Evolutionary conservation across 2,329 filamentous ascomycete genomes (phyloP).

Genomic region (Tothia fuscella): DNA sequence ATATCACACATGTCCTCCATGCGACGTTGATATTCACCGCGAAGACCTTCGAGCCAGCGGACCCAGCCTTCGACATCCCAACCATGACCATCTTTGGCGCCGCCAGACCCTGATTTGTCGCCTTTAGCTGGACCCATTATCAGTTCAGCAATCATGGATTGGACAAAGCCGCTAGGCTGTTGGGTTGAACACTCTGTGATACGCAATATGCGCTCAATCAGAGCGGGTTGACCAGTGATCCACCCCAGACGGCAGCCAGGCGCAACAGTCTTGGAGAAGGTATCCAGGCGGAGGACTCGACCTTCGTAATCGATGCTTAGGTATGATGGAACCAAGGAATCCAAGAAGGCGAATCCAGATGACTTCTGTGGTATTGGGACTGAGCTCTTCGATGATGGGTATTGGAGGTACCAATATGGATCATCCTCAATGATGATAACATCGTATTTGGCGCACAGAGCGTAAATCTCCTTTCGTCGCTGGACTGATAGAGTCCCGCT

Average conservation of each 20-base stretch:
- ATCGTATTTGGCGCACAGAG: slow-evolving; percentile 70
- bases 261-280: slow-evolving; percentile 86
- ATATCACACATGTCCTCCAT: slow-evolving; percentile 69
- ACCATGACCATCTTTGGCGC: slow-evolving; percentile 41
- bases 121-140: slow-evolving; percentile 58
- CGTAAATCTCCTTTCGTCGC: slow-evolving; percentile 68
- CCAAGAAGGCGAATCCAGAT: slow-evolving; percentile 64
- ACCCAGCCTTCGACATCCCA: slow-evolving; percentile 85
- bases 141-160: slow-evolving; percentile 66
- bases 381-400: slow-evolving; percentile 43
- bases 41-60: slow-evolving; percentile 76
- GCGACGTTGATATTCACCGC: slow-evolving; percentile 71
- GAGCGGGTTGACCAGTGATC: slow-evolving; percentile 71
- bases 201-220: slow-evolving; percentile 62
- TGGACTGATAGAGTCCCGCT: slow-evolving; percentile 61
- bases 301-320: slow-evolving; percentile 73
- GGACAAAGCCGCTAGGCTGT: slow-evolving; percentile 81
- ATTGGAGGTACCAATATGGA: slow-evolving; percentile 93
- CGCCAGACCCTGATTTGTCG: slow-evolving; percentile 27
- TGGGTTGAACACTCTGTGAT: slow-evolving; percentile 70
- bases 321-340: slow-evolving; percentile 73
- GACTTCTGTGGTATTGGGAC: slow-evolving; percentile 34
- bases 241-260: slow-evolving; percentile 84
- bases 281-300: slow-evolving; percentile 79
- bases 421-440: slow-evolving; percentile 89